Base-by-base conservation (phyloP, 768 basidiomycete genomes). In the Boletus edulis region DNA sequence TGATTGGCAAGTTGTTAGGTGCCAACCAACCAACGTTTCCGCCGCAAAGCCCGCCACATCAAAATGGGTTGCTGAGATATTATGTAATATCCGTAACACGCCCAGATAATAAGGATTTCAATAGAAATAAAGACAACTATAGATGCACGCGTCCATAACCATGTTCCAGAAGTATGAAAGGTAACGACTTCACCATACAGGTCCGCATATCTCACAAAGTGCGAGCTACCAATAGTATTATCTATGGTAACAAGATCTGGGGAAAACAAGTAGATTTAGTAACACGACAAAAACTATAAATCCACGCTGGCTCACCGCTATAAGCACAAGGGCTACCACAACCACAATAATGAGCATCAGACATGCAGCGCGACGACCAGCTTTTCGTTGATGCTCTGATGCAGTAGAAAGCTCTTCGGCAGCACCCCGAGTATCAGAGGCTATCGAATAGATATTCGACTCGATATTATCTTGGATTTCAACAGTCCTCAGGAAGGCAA, bases 351-450 rank as follows among this genome's bases (percentile, higher is more conserved):
- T 82, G 13, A 99, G 67, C 81, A 95, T 84, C 52, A 99, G 77
- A 71, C 94, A 98, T 1, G 90, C 85, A 54, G 94, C 94, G 20
- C 97, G 77, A 27, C 86, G 80, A 14, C 96, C 96, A 3, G 97
- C 97, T 69, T 85, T 96, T 45, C 94, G 84, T 72, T 99, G 97
- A 69, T 97, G 95, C 18, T 92, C 92, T 52, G 89, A 85, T 5
- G 97, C 97, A 15, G 89, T 89, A 2, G 81, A 84, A 34, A 98
- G 79, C 71, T 99, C 95, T 56, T 89, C 85, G 2, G 89, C 83
- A 14, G 94, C 96, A 38, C 84, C 84, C 3, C 82, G 75, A 1
- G 93, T 94, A 67, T 98, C 89, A 31, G 81, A 81, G 0, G 87
- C 85, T 49, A 98, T 88, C 0, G 88, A 91, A 15, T 86, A 88